These are phyloP conservation scores for Sarocladium oryzae DNA, from an alignment of 2,329 filamentous ascomycete genomes.

Conservation along the genomic window DNA sequence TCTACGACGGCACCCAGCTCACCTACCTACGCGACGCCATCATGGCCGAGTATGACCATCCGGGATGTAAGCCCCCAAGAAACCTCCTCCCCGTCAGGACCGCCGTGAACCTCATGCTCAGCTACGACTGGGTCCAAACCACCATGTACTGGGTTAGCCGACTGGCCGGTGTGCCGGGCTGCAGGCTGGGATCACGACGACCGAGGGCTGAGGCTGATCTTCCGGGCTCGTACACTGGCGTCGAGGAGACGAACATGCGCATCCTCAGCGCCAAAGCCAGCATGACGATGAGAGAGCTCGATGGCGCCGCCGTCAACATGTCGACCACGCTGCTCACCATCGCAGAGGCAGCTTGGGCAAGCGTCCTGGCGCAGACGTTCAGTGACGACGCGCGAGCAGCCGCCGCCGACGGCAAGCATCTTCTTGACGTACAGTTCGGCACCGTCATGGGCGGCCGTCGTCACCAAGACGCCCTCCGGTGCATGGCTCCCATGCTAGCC, in stretches of 20 bases:
- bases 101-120: constrained; percentile 11
- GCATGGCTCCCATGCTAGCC: constrained; percentile 13
- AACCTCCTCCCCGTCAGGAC: constrained; percentile 6
- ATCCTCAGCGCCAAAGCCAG: constrained; percentile 1
- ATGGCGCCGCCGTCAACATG: constrained; percentile 7
- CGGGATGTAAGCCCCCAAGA: constrained; percentile 1
- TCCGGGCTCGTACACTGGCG: neutral
- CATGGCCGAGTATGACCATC: constrained; percentile 10
- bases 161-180: constrained; percentile 9
- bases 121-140: constrained; percentile 13
- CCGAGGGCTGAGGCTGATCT: neutral
- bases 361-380: constrained; percentile 11
- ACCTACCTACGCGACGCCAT: constrained; percentile 11
- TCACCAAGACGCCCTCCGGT: constrained; percentile 10
- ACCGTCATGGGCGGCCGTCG: constrained; percentile 12
- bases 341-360: constrained; percentile 12
- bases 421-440: constrained; percentile 12
- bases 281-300: constrained; percentile 10
- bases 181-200: constrained; percentile 6
- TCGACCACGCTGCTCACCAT: constrained; percentile 10
- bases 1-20: constrained; percentile 12
- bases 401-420: neutral
- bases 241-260: constrained; percentile 11
- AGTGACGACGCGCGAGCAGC: neutral
- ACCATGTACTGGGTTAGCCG: constrained; percentile 12